A percentile compares a stretch with the other conserved stretches of the same genome.
These are phyloP conservation scores for Leishmania gerbilli DNA, from an alignment of 208 protist genomes.

Conservation along the genomic window DNA sequence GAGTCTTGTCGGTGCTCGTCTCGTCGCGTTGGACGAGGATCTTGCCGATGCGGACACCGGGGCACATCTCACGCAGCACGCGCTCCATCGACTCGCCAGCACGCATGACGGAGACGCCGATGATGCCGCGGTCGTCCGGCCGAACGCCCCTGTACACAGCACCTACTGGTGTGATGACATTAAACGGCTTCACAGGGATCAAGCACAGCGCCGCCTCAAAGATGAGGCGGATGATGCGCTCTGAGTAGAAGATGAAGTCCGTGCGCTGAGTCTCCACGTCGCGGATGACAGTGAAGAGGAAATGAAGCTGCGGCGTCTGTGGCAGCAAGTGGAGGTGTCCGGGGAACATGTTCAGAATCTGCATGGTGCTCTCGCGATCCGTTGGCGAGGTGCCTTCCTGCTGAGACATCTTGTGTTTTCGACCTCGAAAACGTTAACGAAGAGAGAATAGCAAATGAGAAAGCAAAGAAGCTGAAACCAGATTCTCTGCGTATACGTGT, in stretches of 20 bases:
- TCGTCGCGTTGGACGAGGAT: conserved; percentile 98
- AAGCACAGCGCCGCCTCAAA: conserved; percentile 92
- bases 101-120: conserved; percentile 97
- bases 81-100: conserved; percentile 97
- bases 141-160: conserved; percentile 73
- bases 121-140: conserved; percentile 85
- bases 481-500: background rate
- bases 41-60: conserved; percentile 97
- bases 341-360: conserved; percentile 71
- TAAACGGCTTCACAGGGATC: conserved; percentile 83
- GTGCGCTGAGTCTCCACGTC: conserved; percentile 87
- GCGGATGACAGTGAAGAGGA: conserved; percentile 96
- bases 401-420: conserved; percentile 6
- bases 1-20: conserved; percentile 79
- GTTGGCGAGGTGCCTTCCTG: conserved; percentile 8
- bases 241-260: conserved; percentile 97
- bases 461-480: background rate
- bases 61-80: conserved; percentile 93
- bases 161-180: conserved; percentile 94
- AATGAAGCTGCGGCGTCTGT: conserved; percentile 91
- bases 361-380: conserved; percentile 39
- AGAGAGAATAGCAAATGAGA: background rate
- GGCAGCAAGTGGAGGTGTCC: conserved; percentile 65
- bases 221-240: conserved; percentile 95
- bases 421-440: background rate